Evolutionary conservation across 352 stramenopile species (phyloP), one percentile per base, ranked within the genome.

Genomic region (Phytophthora meadii): DNA sequence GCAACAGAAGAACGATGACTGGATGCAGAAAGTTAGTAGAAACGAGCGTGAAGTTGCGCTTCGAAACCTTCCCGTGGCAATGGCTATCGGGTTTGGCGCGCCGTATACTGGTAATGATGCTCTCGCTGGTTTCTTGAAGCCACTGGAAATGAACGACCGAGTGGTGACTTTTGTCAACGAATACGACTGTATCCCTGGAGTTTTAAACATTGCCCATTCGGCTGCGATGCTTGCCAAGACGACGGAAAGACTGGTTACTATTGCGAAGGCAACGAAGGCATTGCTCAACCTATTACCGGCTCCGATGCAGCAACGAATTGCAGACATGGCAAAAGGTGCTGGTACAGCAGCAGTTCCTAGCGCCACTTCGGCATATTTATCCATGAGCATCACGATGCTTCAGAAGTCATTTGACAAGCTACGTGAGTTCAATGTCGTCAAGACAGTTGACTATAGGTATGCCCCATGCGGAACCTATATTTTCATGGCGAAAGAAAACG

Each of bases 101-200:
- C 85, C 87, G 10, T 93, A 88, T 54, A 74, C 73, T 45, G 81
- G 77, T 17, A 89, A 80, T 22, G 53, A 85, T n/a, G 70, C 71
- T n/a, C 55, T 90, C 2, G 45, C 59, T 6, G 54, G 50, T n/a
- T 89, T 89, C 44, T 68, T 94, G 24, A 51, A 81, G 27, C 51
- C 71, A 0, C 44, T 93, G 4, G 68, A 53, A 2, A 59, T 93
- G 59, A 65, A 61, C 3, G 74, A 80, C 22, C 74, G 82, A 39
- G 61, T 90, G 34, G 62, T 94, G 41, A 94, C 85, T 54, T 85
- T 94, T 17, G 87, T 95, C 25, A 95, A 95, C 32, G 85, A 95
- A 60, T 81, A 87, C 40, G 87, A 95, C 58, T 95, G 86, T 56
- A 91, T 95, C 54, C 87, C 87, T 3, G 76, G 81, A 24, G 83